Base-by-base conservation (phyloP, 306 rosid species). In the Quercus wislizeni region DNA sequence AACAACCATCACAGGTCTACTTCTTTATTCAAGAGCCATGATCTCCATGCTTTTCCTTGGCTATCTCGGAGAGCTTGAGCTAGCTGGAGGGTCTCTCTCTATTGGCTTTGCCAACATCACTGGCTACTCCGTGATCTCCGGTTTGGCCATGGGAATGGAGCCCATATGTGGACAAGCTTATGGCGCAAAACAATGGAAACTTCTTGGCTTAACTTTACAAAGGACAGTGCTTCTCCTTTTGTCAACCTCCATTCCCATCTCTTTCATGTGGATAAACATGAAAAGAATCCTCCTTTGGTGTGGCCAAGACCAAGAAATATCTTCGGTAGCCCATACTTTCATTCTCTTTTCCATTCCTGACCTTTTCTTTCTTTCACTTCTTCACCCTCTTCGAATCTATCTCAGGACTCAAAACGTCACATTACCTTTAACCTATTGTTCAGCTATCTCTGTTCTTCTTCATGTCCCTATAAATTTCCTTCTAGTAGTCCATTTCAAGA, bases 121-220 rank as follows among this genome's bases (percentile, higher is more conserved):
- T 2, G 99, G 99, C 68, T 96, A 96, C 93, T 96, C 99, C 10
- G 96, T 96, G 1, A 89, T 96, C 76, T 93, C 99, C 2, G 99
- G 99, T 0, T 76, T 96, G 23, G 99, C 99, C 79, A 93, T 93
- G 97, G 99, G 99, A 73, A 96, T 96, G 99, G 99, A 96, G 73
- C 98, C 98, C 27, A 93, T 96, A 30, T 96, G 99, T 33, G 99
- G 98, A 0, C 98, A 96, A 81, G 99, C 98, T 35, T 87, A 88
- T 11, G 99, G 99, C 1, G 99, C 99, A 0, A 86, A 89, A 76
- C 97, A 95, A 69, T 62, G 80, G 88, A 96, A 93, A 67, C 87
- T 87, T 1, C 96, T 93, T 0, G 98, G 98, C 35, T 59, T 91
- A 20, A 91, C 98, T 19, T 91, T 96, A 19, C 99, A 96, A 71